A percentile compares a stretch with the other conserved stretches of the same genome.
Conservation (phyloP, 345 rosid species). For the Eucalyptus tenuipes region DNA sequence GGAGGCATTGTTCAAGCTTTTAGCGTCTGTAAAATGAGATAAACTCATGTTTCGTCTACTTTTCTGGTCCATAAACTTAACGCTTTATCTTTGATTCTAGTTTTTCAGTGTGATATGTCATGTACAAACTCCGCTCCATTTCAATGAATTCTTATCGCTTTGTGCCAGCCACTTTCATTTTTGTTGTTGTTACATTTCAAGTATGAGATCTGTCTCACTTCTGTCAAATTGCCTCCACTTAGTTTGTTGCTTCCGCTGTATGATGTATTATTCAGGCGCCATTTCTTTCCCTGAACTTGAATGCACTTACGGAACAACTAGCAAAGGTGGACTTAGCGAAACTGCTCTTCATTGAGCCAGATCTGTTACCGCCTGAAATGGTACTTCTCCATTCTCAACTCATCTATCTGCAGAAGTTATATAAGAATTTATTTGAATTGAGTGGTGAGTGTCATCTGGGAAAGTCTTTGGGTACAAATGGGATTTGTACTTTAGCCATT, state of each 20-base stretch:
- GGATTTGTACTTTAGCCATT: background rate
- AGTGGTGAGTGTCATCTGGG: background rate
- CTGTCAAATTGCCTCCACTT: background rate
- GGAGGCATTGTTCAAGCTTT: background rate
- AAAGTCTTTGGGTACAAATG: background rate
- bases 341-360: constrained; percentile 65
- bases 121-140: background rate
- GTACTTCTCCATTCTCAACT: constrained; percentile 14
- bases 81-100: background rate
- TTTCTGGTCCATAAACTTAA: background rate
- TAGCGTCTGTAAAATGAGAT: background rate
- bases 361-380: constrained; percentile 53
- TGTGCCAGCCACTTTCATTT: background rate
- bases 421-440: background rate
- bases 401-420: background rate
- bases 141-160: background rate
- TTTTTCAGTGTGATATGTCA: background rate
- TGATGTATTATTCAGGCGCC: constrained; percentile 21
- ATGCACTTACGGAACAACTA: constrained; percentile 49
- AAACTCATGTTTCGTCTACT: background rate
- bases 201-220: background rate
- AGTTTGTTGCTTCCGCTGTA: background rate
- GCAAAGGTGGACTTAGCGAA: constrained; percentile 49
- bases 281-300: constrained; percentile 57
- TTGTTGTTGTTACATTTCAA: background rate